Evolutionary conservation across 139 green algal genomes (phyloP), one percentile per base, ranked within the genome.

Genomic region (Deuterostichococcus epilithicus): DNA sequence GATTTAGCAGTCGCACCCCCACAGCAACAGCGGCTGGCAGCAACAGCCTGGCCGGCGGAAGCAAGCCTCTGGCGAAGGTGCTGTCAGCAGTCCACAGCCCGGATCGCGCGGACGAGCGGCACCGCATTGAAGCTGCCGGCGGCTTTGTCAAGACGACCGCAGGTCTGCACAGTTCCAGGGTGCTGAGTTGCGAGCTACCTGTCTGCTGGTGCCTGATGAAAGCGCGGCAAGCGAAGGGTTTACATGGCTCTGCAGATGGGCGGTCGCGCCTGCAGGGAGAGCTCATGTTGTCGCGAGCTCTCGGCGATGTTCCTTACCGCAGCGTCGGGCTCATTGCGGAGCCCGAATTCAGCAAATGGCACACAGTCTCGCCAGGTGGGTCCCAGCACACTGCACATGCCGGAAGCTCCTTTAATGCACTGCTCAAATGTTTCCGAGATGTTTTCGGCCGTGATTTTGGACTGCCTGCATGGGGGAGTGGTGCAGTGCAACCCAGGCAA

Each of bases 301-400:
- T 91, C 20, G 87, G 87, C 0, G 87, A 91, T 73, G 32, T 78
- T 25, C 72, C 76, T 3, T 90, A 85, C 68, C 44, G 80, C 3
- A 6, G 20, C 1, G 26, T 60, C 37, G 85, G 85, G 0, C 80
- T 89, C 23, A 84, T 58, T 26, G 6, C 77, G 0, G 15, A 74
- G 8, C 85, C 85, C 10, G 71, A 78, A 60, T 20, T 84, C 18
- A 39, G 28, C 2, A n/a, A 22, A 0, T 77, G 74, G 79, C 73
- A 74, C n/a, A 44, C 34, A 2, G 36, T 73, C 35, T 63, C 52
- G 18, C 20, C 52, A 63, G 52, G 52, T 28, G 20, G 18, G 52
- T 15, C 32, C 10, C 30, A 58, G 35, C 25, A 73, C 30, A 35
- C 68, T n/a, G n/a, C n/a, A n/a, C n/a, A n/a, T n/a, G n/a, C n/a